Conservation (phyloP, 306 rosid genomes). For the Lathyrus oleraceus region DNA sequence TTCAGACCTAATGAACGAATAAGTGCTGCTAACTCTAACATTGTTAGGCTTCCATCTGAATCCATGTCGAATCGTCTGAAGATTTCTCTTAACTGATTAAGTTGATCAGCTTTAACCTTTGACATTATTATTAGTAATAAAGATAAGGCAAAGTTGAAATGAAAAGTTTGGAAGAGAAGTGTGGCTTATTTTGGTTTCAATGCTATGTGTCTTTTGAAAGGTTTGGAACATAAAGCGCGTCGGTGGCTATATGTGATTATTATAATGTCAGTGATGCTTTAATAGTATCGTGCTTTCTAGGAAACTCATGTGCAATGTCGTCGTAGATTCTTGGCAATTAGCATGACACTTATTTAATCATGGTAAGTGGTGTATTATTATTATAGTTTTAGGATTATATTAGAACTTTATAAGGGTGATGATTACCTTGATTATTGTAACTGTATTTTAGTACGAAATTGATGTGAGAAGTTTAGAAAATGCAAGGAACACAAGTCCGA, state of each 20-base stretch:
- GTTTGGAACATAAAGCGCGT: slow-evolving; percentile 36
- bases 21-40: slow-evolving; percentile 79
- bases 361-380: background rate
- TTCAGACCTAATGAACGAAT: slow-evolving; percentile 75
- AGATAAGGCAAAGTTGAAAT: background rate
- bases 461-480: background rate
- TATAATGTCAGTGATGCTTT: background rate
- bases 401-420: background rate
- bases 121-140: slow-evolving; percentile 37
- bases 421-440: background rate
- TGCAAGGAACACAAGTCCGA: no score
- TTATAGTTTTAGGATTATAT: background rate
- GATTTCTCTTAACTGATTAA: slow-evolving; percentile 56
- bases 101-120: slow-evolving; percentile 45
- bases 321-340: slow-evolving; percentile 3
- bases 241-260: slow-evolving; percentile 15
- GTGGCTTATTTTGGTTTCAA: slow-evolving; percentile 10
- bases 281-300: slow-evolving; percentile 15
- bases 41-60: slow-evolving; percentile 82
- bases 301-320: slow-evolving; percentile 28
- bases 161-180: background rate
- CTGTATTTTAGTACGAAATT: background rate
- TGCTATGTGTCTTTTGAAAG: slow-evolving; percentile 2
- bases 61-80: slow-evolving; percentile 80
- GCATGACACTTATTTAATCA: background rate